These are phyloP conservation scores for Eutypa lata DNA, from an alignment of 2,329 filamentous ascomycete species.

Conservation along the genomic window DNA sequence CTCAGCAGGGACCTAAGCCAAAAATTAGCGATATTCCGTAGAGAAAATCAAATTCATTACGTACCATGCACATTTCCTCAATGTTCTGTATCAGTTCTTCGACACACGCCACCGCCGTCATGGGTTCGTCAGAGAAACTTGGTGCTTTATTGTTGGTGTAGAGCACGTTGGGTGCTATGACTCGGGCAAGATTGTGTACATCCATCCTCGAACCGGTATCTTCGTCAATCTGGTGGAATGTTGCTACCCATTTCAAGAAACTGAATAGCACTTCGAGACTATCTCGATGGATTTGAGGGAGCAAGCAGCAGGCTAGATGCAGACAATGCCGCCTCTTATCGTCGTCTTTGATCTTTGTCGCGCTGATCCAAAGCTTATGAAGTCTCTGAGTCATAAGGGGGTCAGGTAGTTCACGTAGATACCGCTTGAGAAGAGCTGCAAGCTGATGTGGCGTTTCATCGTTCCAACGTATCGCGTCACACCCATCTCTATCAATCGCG, in stretches of 20 bases:
- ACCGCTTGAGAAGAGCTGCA: slow-evolving; percentile 90
- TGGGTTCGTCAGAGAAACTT: slow-evolving; percentile 80
- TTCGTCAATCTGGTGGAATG: slow-evolving; percentile 95
- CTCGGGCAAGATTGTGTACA: slow-evolving; percentile 92
- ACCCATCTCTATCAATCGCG: slow-evolving; percentile 80
- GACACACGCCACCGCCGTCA: slow-evolving; percentile 89
- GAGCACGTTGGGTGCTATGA: slow-evolving; percentile 94
- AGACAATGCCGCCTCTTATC: slow-evolving; percentile 81
- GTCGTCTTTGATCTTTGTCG: slow-evolving; percentile 81
- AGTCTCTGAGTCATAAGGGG: slow-evolving; percentile 94
- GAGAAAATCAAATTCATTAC: slow-evolving; percentile 29
- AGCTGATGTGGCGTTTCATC: slow-evolving; percentile 91
- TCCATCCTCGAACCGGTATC: slow-evolving; percentile 99
- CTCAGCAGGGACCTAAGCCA: slow-evolving; percentile 81
- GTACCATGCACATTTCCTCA: slow-evolving; percentile 94
- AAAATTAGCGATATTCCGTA: slow-evolving; percentile 14
- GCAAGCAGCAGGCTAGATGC: slow-evolving; percentile 85
- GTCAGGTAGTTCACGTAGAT: slow-evolving; percentile 89
- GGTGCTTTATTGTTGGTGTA: slow-evolving; percentile 65
- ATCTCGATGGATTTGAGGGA: slow-evolving; percentile 90
- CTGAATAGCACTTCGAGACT: slow-evolving; percentile 92
- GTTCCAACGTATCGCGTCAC: slow-evolving; percentile 80
- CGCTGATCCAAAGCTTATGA: slow-evolving; percentile 83
- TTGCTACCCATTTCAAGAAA: slow-evolving; percentile 96
- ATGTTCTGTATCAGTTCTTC: slow-evolving; percentile 89